A percentile compares a stretch with the other conserved stretches of the same genome.
phyloP scores from a whole-genome alignment of 768 basidiomycete species.

The Mycena rebaudengoi region DNA sequence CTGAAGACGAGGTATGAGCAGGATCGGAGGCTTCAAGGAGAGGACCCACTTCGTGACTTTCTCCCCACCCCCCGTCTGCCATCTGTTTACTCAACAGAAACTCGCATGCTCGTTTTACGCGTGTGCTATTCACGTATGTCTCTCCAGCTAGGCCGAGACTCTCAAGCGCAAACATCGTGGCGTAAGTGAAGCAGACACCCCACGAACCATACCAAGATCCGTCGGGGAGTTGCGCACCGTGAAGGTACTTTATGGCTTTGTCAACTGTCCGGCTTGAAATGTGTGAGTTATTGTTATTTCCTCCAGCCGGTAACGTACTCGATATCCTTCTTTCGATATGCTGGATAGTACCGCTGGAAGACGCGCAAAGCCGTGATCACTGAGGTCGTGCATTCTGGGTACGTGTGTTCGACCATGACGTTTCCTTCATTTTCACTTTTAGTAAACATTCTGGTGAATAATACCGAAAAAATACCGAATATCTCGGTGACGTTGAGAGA shows the following conservation, averaged over 20 bases:
- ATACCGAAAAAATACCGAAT: conserved; percentile 69
- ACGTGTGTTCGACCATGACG: conserved; percentile 94
- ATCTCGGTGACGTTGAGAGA: conserved; percentile 94
- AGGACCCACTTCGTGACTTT: conserved; percentile 86
- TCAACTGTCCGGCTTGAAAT: conserved; percentile 64
- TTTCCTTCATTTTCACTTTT: conserved; percentile 67
- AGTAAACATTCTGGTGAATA: neutral
- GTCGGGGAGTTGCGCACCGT: conserved; percentile 77
- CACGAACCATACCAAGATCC: conserved; percentile 96
- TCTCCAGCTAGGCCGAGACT: conserved; percentile 90
- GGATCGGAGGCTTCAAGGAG: neutral
- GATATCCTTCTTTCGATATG: conserved; percentile 82
- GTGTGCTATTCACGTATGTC: conserved; percentile 77
- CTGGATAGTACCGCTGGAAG: conserved; percentile 81
- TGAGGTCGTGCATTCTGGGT: conserved; percentile 97
- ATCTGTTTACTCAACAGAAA: conserved; percentile 87
- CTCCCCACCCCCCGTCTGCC: conserved; percentile 97
- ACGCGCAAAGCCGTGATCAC: conserved; percentile 89
- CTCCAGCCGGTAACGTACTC: conserved; percentile 52
- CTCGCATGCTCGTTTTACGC: conserved; percentile 78
- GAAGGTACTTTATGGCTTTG: conserved; percentile 81
- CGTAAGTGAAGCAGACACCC: conserved; percentile 99
- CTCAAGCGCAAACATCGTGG: conserved; percentile 95
- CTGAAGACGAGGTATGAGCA: conserved; percentile 47
- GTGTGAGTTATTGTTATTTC: neutral